Percentiles rank a stretch among this genome's conserved stretches.
These are phyloP conservation scores for Periconia sp. DNA, from an alignment of 2,329 filamentous ascomycete genomes.

Conservation along the genomic window DNA sequence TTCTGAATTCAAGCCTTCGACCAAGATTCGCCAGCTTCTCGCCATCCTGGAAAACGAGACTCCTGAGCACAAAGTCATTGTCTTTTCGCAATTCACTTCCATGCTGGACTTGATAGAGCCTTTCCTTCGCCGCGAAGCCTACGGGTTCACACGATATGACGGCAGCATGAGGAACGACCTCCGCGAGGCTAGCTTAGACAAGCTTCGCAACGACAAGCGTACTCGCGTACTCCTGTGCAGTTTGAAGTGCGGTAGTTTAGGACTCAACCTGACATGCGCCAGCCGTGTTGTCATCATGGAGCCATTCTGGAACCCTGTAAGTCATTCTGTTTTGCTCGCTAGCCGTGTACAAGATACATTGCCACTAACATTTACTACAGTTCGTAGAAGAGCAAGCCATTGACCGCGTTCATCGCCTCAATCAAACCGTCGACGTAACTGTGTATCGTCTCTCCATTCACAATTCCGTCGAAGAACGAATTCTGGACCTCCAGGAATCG, in stretches of 20 bases:
- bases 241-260: slow-evolving; percentile 88
- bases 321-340: too few relatives aligned
- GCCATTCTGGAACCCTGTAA: slow-evolving; percentile 95
- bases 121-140: slow-evolving; percentile 73
- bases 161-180: slow-evolving; percentile 92
- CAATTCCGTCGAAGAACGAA: slow-evolving; percentile 87
- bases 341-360: too few relatives aligned
- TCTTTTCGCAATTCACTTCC: slow-evolving; percentile 97
- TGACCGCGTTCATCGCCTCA: slow-evolving; percentile 96
- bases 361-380: too few relatives aligned
- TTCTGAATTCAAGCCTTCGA: slow-evolving; percentile 66
- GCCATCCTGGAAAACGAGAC: slow-evolving; percentile 78
- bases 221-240: slow-evolving; percentile 88
- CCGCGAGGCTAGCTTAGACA: slow-evolving; percentile 81
- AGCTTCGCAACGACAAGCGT: slow-evolving; percentile 70
- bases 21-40: slow-evolving; percentile 87
- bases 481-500: slow-evolving; percentile 90
- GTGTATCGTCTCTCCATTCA: slow-evolving; percentile 93
- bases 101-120: slow-evolving; percentile 97
- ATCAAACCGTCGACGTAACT: slow-evolving; percentile 90
- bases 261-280: slow-evolving; percentile 91
- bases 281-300: slow-evolving; percentile 93
- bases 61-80: slow-evolving; percentile 88
- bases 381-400: slow-evolving; percentile 99
- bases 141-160: slow-evolving; percentile 87